A percentile compares a stretch with the other conserved stretches of the same genome.
phyloP scores from a whole-genome alignment of 257 asterid species.

The Petunia axillaris region DNA sequence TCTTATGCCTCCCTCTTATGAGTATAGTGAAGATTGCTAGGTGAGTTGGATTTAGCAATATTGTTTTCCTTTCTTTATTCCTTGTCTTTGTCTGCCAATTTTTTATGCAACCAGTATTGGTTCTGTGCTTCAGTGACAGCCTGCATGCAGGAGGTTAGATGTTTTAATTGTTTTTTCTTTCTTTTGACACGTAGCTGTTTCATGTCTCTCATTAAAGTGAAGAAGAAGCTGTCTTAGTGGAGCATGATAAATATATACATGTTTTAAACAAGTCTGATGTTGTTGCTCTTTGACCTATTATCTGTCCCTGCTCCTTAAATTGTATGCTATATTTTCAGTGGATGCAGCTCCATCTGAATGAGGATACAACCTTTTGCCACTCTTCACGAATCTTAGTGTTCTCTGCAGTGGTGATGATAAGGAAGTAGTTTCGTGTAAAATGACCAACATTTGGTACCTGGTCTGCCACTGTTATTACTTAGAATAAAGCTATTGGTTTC shows the following conservation, averaged over 20 bases:
- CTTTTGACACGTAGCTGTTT: neutral
- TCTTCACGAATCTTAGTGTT: too few relatives aligned
- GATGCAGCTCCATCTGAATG: too few relatives aligned
- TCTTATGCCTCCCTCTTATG: constrained; percentile 78
- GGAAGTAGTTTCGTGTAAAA: too few relatives aligned
- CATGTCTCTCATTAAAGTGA: neutral
- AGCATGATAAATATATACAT: neutral
- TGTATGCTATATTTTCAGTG: neutral
- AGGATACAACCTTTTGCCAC: too few relatives aligned
- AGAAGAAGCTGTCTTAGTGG: neutral
- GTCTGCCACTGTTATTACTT: neutral
- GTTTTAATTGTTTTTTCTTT: neutral
- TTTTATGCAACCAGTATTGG: neutral
- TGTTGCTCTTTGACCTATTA: neutral
- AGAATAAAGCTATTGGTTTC: neutral
- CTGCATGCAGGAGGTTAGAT: neutral
- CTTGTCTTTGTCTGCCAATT: neutral
- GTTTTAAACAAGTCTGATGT: neutral
- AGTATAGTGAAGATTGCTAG: constrained; percentile 79
- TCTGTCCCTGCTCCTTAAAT: neutral
- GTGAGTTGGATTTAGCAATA: constrained; percentile 41
- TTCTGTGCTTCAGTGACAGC: neutral
- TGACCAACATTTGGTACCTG: neutral
- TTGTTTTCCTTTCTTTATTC: neutral
- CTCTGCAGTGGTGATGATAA: too few relatives aligned